A percentile compares a stretch with the other conserved stretches of the same genome.
phyloP scores from a whole-genome alignment of 345 rosid genomes.

The Lepidium sativum region DNA sequence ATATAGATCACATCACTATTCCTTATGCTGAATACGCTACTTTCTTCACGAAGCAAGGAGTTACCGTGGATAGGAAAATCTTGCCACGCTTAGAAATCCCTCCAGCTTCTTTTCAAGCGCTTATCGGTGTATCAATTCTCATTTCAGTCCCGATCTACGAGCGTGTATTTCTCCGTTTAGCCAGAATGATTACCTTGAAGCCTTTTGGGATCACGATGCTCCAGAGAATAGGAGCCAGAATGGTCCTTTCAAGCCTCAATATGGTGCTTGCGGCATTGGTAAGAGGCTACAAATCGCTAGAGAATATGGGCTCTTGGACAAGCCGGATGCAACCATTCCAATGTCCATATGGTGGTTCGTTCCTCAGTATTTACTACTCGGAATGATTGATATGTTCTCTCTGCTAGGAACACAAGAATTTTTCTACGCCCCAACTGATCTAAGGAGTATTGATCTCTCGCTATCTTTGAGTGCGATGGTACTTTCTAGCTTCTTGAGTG shows the following conservation, averaged over 20 bases:
- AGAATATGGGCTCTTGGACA: constrained; percentile 41
- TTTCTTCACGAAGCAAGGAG: constrained; percentile 78
- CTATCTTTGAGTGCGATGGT: constrained; percentile 57
- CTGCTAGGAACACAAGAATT: constrained; percentile 76
- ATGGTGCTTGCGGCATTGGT: constrained; percentile 56
- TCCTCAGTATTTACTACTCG: constrained; percentile 61
- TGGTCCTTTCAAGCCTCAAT: constrained; percentile 44
- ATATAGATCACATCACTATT: constrained; percentile 56
- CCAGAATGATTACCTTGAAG: constrained; percentile 47
- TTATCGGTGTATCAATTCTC: constrained; percentile 60
- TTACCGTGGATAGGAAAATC: constrained; percentile 48
- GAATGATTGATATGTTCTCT: constrained; percentile 52
- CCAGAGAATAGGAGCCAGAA: constrained; percentile 66
- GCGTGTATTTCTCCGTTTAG: constrained; percentile 52
- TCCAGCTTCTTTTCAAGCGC: constrained; percentile 60
- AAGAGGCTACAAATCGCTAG: constrained; percentile 48
- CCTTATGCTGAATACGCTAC: constrained; percentile 57
- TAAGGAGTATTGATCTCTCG: constrained; percentile 81
- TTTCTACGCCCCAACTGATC: constrained; percentile 75
- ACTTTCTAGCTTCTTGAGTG: constrained; percentile 65
- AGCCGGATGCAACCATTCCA: constrained; percentile 46
- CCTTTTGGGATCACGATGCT: constrained; percentile 68
- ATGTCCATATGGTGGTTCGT: constrained; percentile 77
- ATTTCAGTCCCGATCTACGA: constrained; percentile 54
- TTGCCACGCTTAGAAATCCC: constrained; percentile 51